phyloP scores from a whole-genome alignment of 2,329 filamentous ascomycete species.

The Fusarium incarnatum region DNA sequence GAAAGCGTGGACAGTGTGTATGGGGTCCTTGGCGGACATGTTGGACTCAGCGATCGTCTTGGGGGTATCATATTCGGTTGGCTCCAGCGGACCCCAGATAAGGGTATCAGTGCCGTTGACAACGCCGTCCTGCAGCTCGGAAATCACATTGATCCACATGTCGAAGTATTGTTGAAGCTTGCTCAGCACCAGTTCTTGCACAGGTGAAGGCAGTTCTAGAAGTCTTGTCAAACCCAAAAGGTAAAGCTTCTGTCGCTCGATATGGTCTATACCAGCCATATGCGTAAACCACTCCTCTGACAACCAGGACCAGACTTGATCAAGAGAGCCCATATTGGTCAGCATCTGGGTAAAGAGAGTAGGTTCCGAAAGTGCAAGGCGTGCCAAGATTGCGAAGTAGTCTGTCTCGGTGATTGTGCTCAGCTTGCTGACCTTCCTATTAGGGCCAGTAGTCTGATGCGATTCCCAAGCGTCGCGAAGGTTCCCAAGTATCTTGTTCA shows the following conservation, averaged over 20 bases:
- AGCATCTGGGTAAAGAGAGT: slow-evolving; percentile 72
- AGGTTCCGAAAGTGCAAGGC: slow-evolving; percentile 80
- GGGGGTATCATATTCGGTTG: slow-evolving; percentile 66
- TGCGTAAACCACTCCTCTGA: slow-evolving; percentile 74
- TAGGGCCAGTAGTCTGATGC: slow-evolving; percentile 85
- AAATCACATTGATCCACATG: slow-evolving; percentile 79
- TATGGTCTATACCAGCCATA: slow-evolving; percentile 74
- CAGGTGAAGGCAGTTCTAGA: slow-evolving; percentile 70
- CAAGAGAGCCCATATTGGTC: slow-evolving; percentile 58
- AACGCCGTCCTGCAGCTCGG: slow-evolving; percentile 72
- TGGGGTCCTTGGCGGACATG: slow-evolving; percentile 69
- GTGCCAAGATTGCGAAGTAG: slow-evolving; percentile 85
- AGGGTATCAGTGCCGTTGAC: slow-evolving; percentile 64
- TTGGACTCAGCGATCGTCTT: slow-evolving; percentile 66
- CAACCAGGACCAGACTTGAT: slow-evolving; percentile 70
- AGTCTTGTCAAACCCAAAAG: slow-evolving; percentile 78
- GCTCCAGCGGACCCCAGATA: slow-evolving; percentile 58
- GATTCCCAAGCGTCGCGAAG: slow-evolving; percentile 78
- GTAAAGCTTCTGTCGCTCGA: slow-evolving; percentile 76
- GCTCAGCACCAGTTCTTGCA: slow-evolving; percentile 68
- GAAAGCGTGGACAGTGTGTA: slow-evolving; percentile 74
- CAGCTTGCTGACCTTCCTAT: slow-evolving; percentile 74
- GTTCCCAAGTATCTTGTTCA: slow-evolving; percentile 72
- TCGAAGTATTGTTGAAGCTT: slow-evolving; percentile 79
- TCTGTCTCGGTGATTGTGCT: slow-evolving; percentile 83